Evolutionary conservation across 208 protist genomes (phyloP).

Genomic region (Wallacemonas sp.): DNA sequence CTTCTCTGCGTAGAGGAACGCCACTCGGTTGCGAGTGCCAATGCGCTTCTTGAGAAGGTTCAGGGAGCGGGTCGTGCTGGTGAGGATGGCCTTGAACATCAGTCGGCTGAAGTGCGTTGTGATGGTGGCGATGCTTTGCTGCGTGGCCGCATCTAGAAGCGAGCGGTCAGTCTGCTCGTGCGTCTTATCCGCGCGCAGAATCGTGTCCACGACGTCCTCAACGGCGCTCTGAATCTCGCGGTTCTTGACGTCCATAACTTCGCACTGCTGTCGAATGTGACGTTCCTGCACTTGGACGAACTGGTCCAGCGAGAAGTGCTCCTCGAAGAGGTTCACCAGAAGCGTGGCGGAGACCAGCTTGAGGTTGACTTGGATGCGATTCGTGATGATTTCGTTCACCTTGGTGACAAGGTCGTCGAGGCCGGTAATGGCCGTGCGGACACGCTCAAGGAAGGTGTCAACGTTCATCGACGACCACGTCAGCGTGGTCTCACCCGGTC

Average conservation of each 20-base stretch:
- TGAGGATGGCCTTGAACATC: conserved; percentile 93
- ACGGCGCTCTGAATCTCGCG: conserved; percentile 91
- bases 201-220: conserved; percentile 82
- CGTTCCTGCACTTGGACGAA: conserved; percentile 91
- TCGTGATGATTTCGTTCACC: conserved; percentile 92
- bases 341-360: conserved; percentile 84
- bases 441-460: conserved; percentile 89
- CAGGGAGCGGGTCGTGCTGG: conserved; percentile 86
- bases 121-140: conserved; percentile 77
- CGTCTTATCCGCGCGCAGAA: conserved; percentile 39
- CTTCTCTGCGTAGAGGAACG: conserved; percentile 91
- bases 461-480: conserved; percentile 97
- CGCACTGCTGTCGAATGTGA: conserved; percentile 89
- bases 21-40: conserved; percentile 87
- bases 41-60: conserved; percentile 93
- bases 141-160: conserved; percentile 56
- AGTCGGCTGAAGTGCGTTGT: conserved; percentile 90
- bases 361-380: conserved; percentile 93
- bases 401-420: conserved; percentile 81
- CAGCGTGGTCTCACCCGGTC: conserved; percentile 88
- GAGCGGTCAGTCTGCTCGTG: conserved; percentile 34
- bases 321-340: conserved; percentile 83
- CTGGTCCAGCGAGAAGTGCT: conserved; percentile 87
- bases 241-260: conserved; percentile 94
- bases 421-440: conserved; percentile 77